Conservation (phyloP, 2,329 filamentous ascomycete genomes). For the Biscogniauxia marginata region DNA sequence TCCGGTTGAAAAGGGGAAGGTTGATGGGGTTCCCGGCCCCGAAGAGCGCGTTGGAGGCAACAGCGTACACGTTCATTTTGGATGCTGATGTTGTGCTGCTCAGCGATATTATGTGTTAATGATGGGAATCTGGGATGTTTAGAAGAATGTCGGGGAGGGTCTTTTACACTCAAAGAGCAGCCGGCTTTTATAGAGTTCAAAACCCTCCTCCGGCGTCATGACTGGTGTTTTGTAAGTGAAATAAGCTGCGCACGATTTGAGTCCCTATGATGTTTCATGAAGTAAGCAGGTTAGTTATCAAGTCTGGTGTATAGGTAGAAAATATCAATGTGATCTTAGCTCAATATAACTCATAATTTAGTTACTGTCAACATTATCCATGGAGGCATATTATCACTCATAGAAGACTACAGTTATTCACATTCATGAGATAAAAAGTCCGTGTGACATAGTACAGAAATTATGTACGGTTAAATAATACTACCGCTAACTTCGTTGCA, state of each 20-base stretch:
- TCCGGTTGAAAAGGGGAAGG: neutral
- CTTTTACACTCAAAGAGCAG: neutral
- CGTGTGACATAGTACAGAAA: neutral
- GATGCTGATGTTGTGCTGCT: neutral
- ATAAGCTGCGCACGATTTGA: neutral
- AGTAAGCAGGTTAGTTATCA: neutral
- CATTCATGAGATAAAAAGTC: neutral
- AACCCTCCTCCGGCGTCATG: neutral
- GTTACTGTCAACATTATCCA: neutral
- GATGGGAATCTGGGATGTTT: neutral
- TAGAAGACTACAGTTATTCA: neutral
- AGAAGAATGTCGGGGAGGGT: neutral
- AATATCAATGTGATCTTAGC: neutral
- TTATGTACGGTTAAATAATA: neutral
- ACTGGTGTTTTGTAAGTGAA: neutral
- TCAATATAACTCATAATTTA: neutral
- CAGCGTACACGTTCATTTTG: slow-evolving; percentile 3
- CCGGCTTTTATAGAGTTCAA: neutral
- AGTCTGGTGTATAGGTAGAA: neutral
- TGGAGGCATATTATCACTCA: neutral
- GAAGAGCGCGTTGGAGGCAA: slow-evolving; percentile 1
- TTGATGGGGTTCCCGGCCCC: neutral
- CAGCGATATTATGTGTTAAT: neutral
- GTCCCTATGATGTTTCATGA: neutral
- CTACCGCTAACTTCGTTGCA: neutral